Conservation (phyloP, 202 grass and related monocot genomes). For the Setaria italica region DNA sequence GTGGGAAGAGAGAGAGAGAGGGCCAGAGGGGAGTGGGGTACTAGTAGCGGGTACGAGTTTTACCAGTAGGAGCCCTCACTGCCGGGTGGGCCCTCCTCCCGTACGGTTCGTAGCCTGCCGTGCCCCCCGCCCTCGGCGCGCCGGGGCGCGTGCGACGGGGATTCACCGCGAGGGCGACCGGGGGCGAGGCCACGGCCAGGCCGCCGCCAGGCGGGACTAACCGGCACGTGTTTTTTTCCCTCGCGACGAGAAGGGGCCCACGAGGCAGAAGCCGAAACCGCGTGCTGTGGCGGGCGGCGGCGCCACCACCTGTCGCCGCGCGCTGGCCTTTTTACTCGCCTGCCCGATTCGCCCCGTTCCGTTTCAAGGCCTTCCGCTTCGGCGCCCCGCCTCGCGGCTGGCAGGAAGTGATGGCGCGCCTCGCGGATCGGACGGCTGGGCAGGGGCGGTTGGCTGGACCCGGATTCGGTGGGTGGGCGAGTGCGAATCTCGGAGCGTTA, state of each 20-base stretch:
- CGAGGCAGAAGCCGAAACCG: background rate
- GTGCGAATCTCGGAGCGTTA: background rate
- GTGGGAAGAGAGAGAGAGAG: background rate
- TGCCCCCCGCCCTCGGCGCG: too few species aligned
- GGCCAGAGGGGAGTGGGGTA: background rate
- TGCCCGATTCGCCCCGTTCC: too few species aligned
- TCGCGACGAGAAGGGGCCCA: background rate
- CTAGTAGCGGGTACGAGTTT: background rate
- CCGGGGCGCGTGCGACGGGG: too few species aligned
- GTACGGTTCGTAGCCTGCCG: background rate
- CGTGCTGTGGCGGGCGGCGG: background rate
- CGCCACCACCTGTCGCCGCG: background rate
- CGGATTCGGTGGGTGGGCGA: background rate
- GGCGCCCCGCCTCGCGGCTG: background rate
- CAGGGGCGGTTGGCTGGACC: background rate
- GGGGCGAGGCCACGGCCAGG: too few species aligned
- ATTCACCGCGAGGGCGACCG: background rate
- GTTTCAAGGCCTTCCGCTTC: background rate
- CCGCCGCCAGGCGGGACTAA: background rate
- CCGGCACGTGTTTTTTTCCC: background rate
- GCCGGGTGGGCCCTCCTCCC: background rate
- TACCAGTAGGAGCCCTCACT: background rate
- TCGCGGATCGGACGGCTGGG: slow-evolving; percentile 7
- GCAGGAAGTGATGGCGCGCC: slow-evolving; percentile 3
- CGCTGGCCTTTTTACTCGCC: too few species aligned